Percentiles rank a stretch among this genome's conserved stretches.
These are phyloP conservation scores for Aureococcus anophagefferens DNA, from an alignment of 108 stramenopile genomes.

Conservation along the genomic window DNA sequence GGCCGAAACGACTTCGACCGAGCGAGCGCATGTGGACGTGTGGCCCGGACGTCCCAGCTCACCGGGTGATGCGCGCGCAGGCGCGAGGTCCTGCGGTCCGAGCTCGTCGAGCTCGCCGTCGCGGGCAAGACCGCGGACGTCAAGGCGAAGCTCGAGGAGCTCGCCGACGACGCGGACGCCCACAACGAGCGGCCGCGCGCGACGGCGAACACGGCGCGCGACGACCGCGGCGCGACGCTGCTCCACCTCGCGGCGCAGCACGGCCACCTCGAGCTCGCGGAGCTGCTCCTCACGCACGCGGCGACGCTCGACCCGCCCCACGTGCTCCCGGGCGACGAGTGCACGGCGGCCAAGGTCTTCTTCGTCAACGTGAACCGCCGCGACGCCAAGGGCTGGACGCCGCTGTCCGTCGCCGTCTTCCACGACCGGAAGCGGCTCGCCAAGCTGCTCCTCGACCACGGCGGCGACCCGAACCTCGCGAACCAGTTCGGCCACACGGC, in stretches of 20 bases:
- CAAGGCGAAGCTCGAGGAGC: conserved; percentile 16
- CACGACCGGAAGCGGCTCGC: conserved; percentile 17
- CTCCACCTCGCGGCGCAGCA: conserved; percentile 18
- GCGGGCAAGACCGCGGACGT: conserved; percentile 11
- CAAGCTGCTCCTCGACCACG: conserved; percentile 18
- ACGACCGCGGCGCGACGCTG: conserved; percentile 11
- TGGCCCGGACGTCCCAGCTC: too few relatives aligned
- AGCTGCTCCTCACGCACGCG: conserved; percentile 13
- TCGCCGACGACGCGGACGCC: conserved; percentile 18
- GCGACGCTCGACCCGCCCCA: too few relatives aligned
- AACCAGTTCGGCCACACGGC: conserved; percentile 8
- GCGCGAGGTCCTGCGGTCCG: conserved; percentile 22
- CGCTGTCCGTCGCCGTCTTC: conserved; percentile 19
- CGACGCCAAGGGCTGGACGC: conserved; percentile 33
- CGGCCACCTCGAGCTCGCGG: conserved; percentile 13
- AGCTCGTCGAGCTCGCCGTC: conserved; percentile 18
- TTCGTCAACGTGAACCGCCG: conserved; percentile 14
- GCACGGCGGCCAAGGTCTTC: conserved; percentile 10
- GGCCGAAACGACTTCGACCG: too few relatives aligned
- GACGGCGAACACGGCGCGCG: conserved; percentile 16
- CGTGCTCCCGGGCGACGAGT: too few relatives aligned
- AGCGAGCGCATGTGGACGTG: too few relatives aligned
- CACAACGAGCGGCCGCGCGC: conserved; percentile 18
- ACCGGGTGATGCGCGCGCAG: too few relatives aligned
- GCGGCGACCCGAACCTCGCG: neutral